Conservation (phyloP, 768 basidiomycete genomes). For the Amanita fuliginea region DNA sequence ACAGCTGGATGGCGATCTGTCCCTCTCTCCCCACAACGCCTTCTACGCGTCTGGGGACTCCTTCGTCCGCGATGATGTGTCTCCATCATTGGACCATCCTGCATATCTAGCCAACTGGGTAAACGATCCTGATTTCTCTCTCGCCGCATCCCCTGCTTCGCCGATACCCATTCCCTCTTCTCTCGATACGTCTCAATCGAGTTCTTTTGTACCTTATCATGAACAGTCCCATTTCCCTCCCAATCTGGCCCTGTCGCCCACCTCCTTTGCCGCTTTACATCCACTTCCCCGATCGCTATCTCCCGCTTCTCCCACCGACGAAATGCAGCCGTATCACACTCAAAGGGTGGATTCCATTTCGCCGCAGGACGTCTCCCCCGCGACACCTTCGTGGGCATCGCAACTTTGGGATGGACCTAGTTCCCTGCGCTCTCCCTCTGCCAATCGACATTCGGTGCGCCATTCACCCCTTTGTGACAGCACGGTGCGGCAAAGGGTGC, state of each 20-base stretch:
- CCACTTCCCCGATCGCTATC: conserved; percentile 54
- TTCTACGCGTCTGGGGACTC: conserved; percentile 25
- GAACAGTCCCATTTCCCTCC: conserved; percentile 37
- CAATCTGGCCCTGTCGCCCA: conserved; percentile 45
- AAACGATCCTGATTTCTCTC: conserved; percentile 40
- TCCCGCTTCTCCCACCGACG: conserved; percentile 43
- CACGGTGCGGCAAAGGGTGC: conserved; percentile 28
- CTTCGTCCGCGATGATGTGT: conserved; percentile 28
- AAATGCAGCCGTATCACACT: conserved; percentile 23
- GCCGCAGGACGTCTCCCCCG: conserved; percentile 47
- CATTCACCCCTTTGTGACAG: conserved; percentile 36
- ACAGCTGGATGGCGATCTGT: conserved; percentile 21
- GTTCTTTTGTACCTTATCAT: conserved; percentile 38
- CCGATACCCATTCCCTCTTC: conserved; percentile 55
- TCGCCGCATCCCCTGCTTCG: conserved; percentile 30
- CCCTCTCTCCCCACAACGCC: conserved; percentile 27
- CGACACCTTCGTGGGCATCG: conserved; percentile 54
- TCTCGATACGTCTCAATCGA: conserved; percentile 27
- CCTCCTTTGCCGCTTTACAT: conserved; percentile 48
- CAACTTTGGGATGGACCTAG: conserved; percentile 53
- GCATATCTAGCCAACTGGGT: conserved; percentile 51
- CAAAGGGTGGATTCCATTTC: conserved; percentile 46
- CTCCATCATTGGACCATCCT: conserved; percentile 33
- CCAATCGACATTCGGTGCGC: conserved; percentile 31
- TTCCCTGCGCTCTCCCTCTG: conserved; percentile 32